These are phyloP conservation scores for Phytophthora macrochlamydospora DNA, from an alignment of 352 stramenopile species.

Conservation along the genomic window DNA sequence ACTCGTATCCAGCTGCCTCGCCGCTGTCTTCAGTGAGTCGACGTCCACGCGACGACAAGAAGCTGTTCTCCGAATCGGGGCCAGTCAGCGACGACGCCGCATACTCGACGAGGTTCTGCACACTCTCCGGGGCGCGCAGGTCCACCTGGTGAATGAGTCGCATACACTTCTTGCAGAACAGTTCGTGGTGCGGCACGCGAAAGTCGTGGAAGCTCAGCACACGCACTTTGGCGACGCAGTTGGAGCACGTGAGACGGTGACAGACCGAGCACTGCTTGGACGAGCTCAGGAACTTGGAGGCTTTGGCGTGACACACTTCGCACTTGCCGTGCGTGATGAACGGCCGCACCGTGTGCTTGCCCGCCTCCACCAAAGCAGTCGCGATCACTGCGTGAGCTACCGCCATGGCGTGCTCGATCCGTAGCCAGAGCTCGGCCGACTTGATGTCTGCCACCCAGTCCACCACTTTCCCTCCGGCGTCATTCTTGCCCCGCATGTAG, in stretches of 20 bases:
- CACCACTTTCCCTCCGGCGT: slow-evolving; percentile 69
- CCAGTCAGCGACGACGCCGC: slow-evolving; percentile 40
- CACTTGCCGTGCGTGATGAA: slow-evolving; percentile 51
- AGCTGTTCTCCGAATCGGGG: slow-evolving; percentile 19
- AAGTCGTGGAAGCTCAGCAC: slow-evolving; percentile 73
- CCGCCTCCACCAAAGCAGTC: slow-evolving; percentile 61
- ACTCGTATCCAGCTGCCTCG: slow-evolving; percentile 11
- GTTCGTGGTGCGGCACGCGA: slow-evolving; percentile 45
- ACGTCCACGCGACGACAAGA: slow-evolving; percentile 25
- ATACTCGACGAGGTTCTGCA: slow-evolving; percentile 49
- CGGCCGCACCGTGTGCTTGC: slow-evolving; percentile 33
- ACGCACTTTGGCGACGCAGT: slow-evolving; percentile 64
- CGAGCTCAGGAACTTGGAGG: slow-evolving; percentile 58
- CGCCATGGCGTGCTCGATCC: slow-evolving; percentile 56
- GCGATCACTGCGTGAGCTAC: slow-evolving; percentile 62
- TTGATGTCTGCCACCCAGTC: slow-evolving; percentile 79
- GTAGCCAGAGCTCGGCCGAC: slow-evolving; percentile 74
- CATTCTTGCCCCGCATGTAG: slow-evolving; percentile 80
- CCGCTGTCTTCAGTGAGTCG: slow-evolving; percentile 41
- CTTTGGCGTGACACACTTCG: slow-evolving; percentile 67
- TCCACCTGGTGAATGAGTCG: slow-evolving; percentile 66
- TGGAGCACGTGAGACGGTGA: slow-evolving; percentile 63
- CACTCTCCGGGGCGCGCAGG: slow-evolving; percentile 53
- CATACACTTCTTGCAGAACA: slow-evolving; percentile 77
- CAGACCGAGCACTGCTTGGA: slow-evolving; percentile 70